A percentile compares a stretch with the other conserved stretches of the same genome.
These are phyloP conservation scores for Boletus rubropictus DNA, from an alignment of 768 basidiomycete genomes.

Conservation along the genomic window DNA sequence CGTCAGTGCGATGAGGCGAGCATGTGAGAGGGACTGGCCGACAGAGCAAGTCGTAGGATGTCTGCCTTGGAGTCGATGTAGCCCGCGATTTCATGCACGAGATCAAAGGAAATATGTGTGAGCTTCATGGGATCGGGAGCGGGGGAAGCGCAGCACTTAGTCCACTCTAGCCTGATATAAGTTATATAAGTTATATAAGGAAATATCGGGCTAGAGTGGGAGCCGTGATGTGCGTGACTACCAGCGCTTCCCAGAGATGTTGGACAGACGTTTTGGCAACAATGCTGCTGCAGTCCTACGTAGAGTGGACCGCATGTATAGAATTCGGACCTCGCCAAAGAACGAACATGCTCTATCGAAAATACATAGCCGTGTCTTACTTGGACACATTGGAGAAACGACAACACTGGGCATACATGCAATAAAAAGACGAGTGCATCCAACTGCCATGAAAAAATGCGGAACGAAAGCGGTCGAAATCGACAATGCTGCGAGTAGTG, in stretches of 20 bases:
- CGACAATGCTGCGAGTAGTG: slow-evolving; percentile 3
- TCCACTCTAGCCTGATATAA: no score
- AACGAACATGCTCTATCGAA: slow-evolving; percentile 11
- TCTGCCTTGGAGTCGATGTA: slow-evolving; percentile 49
- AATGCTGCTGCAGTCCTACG: no score
- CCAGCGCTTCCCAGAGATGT: no score
- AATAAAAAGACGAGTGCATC: slow-evolving; percentile 15
- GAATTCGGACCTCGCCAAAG: no score
- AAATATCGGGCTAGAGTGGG: no score
- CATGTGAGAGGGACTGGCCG: slow-evolving; percentile 39
- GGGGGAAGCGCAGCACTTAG: no score
- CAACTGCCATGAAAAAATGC: slow-evolving; percentile 10
- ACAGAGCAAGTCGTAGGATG: slow-evolving; percentile 52
- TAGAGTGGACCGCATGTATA: no score
- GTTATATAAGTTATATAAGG: no score
- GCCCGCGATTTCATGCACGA: slow-evolving; percentile 60
- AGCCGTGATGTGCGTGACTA: no score
- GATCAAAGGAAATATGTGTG: slow-evolving; percentile 44
- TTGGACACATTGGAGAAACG: not conserved
- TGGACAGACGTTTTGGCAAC: no score
- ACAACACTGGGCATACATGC: slow-evolving; percentile 15
- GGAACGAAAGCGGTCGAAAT: slow-evolving; percentile 4
- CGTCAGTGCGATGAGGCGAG: slow-evolving; percentile 4
- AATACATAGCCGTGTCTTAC: slow-evolving; percentile 12
- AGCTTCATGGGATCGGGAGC: slow-evolving; percentile 17